These are phyloP conservation scores for Cladosporium sp. DNA, from an alignment of 2,329 filamentous ascomycete species.

Conservation along the genomic window DNA sequence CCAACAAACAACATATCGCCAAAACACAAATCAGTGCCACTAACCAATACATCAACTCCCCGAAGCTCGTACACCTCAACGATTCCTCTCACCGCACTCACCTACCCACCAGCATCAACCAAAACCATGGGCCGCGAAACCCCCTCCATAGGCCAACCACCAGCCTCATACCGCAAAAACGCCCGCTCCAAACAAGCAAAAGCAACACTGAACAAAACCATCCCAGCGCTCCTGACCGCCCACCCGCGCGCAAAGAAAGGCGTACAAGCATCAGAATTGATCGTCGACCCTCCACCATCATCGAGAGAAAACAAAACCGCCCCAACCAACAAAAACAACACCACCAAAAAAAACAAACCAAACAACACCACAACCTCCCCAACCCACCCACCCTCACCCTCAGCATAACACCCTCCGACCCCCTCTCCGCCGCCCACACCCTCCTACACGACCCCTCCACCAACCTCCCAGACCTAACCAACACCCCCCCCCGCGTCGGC, in stretches of 20 bases:
- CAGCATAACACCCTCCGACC: conserved; percentile 52
- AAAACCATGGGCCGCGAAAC: conserved; percentile 18
- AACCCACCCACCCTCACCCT: too few species aligned
- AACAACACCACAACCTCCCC: background rate
- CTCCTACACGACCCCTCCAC: conserved; percentile 21
- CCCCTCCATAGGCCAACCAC: conserved; percentile 19
- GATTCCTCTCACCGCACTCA: too few species aligned
- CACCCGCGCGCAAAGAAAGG: conserved; percentile 55
- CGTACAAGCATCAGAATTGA: conserved; percentile 49
- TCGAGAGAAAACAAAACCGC: too few species aligned
- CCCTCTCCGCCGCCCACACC: conserved; percentile 47
- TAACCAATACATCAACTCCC: too few species aligned
- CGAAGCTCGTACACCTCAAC: too few species aligned
- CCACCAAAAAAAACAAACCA: too few species aligned
- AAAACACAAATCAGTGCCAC: too few species aligned
- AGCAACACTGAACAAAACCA: conserved; percentile 55
- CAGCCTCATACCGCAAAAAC: conserved; percentile 21
- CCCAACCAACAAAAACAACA: too few species aligned
- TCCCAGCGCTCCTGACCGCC: conserved; percentile 52
- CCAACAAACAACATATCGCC: too few species aligned
- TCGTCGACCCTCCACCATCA: conserved; percentile 36
- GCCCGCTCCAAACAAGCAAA: conserved; percentile 34
- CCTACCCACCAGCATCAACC: too few species aligned
- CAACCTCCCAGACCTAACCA: conserved; percentile 17
- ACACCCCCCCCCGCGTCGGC: conserved; percentile 37